Base-by-base conservation (phyloP, 2,329 filamentous ascomycete genomes). In the Emergomyces pasteurianus region DNA sequence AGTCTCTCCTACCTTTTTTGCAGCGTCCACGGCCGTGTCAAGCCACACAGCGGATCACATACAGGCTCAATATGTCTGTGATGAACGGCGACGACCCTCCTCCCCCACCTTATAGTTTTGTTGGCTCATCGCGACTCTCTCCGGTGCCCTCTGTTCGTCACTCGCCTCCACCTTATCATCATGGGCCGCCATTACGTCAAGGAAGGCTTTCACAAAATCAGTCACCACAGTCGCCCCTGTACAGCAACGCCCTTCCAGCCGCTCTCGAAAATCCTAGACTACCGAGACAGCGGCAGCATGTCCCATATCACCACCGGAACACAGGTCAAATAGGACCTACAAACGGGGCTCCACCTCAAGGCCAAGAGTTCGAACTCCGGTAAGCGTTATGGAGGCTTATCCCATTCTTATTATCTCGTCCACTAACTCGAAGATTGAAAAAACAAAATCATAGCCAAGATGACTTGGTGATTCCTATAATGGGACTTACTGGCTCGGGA, bases 401-500 rank as follows among this genome's bases (percentile, higher is more conserved):
- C 43, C 21, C 9, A 3, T 23, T 54, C 23, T 54, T 38, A 3
- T 38, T 38, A 10, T 8, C 3, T 38, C n/a, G n/a, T 38, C n/a
- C 1, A 38, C 28, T n/a, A 21, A 36, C 34, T 8, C 21, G n/a
- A n/a, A 18, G n/a, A 21, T 23, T 2, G n/a, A n/a, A n/a, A n/a
- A 54, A 54, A 3, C 31, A 54, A 12, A 4, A 21, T 43, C n/a
- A 28, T 28, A 57, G 54, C 9, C 54, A 6, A 10, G 21, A 16
- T 7, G 40, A 42, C 57, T 14, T 58, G 14, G 46, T 55, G 31
- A 52, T 63, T 46, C 59, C 47, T 16, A 23, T 65, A 16, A 65
- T 65, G 63, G 63, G 63, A 6, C 46, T 58, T 6, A 62, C 60
- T 0, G 63, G 63, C 10, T 38, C 63, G 2, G 60, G 62, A 7